Percentiles rank a stretch among this genome's conserved stretches.
These are phyloP conservation scores for Benincasa hispida DNA, from an alignment of 306 rosid species.

Conservation along the genomic window DNA sequence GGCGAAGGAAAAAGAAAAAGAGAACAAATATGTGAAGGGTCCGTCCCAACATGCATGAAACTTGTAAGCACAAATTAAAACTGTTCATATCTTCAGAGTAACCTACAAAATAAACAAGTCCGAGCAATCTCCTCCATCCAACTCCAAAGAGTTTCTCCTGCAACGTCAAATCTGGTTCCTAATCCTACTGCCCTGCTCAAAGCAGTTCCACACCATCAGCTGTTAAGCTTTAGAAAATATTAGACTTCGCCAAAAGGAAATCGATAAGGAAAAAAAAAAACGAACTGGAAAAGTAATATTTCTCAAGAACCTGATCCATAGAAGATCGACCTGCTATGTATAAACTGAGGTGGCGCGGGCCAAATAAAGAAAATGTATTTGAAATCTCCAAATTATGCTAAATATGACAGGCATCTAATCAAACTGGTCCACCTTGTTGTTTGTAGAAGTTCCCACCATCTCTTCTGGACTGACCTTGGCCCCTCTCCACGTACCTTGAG, in stretches of 20 bases:
- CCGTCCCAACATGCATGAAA: constrained; percentile 4
- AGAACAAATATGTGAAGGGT: neutral
- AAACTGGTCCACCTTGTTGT: constrained; percentile 33
- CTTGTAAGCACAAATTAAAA: constrained; percentile 12
- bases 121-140: constrained; percentile 15
- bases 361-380: constrained; percentile 3
- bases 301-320: neutral
- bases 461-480: constrained; percentile 54
- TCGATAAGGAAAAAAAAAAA: neutral
- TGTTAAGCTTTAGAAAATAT: neutral
- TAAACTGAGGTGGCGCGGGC: neutral
- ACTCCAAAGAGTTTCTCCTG: constrained; percentile 10
- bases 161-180: constrained; percentile 14
- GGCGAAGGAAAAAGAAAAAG: neutral
- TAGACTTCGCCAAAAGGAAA: neutral
- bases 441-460: constrained; percentile 59
- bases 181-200: neutral
- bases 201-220: neutral
- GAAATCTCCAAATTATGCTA: neutral
- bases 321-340: neutral
- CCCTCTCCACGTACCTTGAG: constrained; percentile 57
- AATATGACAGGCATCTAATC: constrained; percentile 31
- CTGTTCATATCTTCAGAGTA: constrained; percentile 7
- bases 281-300: neutral
- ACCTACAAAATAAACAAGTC: constrained; percentile 18